A percentile compares a stretch with the other conserved stretches of the same genome.
Evolutionary conservation across 768 basidiomycete species (phyloP).

Genomic region (Suillus subalutaceus): DNA sequence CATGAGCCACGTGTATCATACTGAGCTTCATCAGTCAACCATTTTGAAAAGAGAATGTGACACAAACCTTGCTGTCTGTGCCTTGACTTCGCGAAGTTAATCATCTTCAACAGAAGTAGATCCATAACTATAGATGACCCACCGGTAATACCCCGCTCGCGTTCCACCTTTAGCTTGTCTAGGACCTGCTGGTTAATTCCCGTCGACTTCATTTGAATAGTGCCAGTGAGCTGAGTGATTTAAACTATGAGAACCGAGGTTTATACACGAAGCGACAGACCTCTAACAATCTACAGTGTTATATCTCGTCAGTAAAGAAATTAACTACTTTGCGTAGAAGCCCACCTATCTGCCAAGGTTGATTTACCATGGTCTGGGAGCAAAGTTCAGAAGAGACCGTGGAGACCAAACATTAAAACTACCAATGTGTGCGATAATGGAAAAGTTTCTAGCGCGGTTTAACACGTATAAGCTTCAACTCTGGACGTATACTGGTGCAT

Average conservation of each 20-base stretch:
- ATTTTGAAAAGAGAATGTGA: neutral
- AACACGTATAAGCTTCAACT: constrained; percentile 3
- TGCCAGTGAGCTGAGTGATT: constrained; percentile 74
- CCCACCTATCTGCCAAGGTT: constrained; percentile 84
- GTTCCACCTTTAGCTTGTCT: constrained; percentile 95
- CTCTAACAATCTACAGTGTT: constrained; percentile 67
- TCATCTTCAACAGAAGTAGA: constrained; percentile 3
- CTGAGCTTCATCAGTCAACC: constrained; percentile 38
- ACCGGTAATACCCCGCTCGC: constrained; percentile 97
- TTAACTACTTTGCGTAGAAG: constrained; percentile 11
- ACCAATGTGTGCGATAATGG: constrained; percentile 97
- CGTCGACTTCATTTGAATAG: constrained; percentile 66
- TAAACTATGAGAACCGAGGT: neutral
- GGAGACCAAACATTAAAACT: constrained; percentile 10
- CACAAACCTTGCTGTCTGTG: constrained; percentile 84
- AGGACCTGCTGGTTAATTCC: constrained; percentile 83
- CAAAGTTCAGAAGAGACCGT: constrained; percentile 13
- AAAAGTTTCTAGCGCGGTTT: constrained; percentile 70
- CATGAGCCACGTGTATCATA: constrained; percentile 73
- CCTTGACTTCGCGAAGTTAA: constrained; percentile 67
- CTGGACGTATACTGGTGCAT: neutral
- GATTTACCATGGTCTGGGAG: constrained; percentile 92
- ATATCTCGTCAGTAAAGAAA: constrained; percentile 8
- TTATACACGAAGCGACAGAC: constrained; percentile 36
- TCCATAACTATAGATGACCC: constrained; percentile 18